Conservation (phyloP, 2,329 filamentous ascomycete species). For the Penicillium sp. region DNA sequence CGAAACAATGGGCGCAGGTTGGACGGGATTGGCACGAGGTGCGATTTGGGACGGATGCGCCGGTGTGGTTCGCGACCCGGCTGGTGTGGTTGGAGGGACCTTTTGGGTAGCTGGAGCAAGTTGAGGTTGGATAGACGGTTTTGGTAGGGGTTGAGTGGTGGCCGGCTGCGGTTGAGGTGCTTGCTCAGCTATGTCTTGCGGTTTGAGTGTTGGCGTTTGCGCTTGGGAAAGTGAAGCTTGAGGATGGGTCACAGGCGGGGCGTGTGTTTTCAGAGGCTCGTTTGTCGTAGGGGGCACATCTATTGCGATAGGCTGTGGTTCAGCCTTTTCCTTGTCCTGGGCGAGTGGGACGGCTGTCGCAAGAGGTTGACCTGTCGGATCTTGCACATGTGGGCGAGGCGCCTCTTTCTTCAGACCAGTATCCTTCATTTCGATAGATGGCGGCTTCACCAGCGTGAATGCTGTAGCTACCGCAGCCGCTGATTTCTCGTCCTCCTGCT, state of each 20-base stretch:
- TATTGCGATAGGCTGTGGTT: neutral
- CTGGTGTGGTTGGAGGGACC: constrained; percentile 20
- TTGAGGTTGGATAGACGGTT: constrained; percentile 21
- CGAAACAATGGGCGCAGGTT: constrained; percentile 12
- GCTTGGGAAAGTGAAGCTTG: constrained; percentile 5
- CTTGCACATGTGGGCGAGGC: constrained; percentile 7
- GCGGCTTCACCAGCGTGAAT: constrained; percentile 11
- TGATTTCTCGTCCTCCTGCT: constrained; percentile 58
- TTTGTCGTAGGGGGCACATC: constrained; percentile 5
- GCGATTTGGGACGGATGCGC: constrained; percentile 28
- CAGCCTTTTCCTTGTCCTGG: constrained; percentile 5
- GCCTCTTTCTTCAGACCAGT: constrained; percentile 28
- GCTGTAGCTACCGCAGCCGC: constrained; percentile 6
- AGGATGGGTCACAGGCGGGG: constrained; percentile 6
- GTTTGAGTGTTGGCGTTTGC: constrained; percentile 11
- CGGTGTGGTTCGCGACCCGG: constrained; percentile 15
- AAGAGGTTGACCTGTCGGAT: constrained; percentile 1
- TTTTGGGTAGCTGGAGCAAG: constrained; percentile 19
- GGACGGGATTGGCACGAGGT: constrained; percentile 18
- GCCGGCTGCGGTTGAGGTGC: constrained; percentile 15
- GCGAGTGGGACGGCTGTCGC: neutral
- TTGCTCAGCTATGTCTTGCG: constrained; percentile 11
- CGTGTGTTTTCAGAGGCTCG: constrained; percentile 2
- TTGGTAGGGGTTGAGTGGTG: constrained; percentile 20
- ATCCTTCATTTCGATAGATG: constrained; percentile 27